A percentile compares a stretch with the other conserved stretches of the same genome.
Conservation (phyloP, 108 stramenopile species). For the Schizochytrium sp. region DNA sequence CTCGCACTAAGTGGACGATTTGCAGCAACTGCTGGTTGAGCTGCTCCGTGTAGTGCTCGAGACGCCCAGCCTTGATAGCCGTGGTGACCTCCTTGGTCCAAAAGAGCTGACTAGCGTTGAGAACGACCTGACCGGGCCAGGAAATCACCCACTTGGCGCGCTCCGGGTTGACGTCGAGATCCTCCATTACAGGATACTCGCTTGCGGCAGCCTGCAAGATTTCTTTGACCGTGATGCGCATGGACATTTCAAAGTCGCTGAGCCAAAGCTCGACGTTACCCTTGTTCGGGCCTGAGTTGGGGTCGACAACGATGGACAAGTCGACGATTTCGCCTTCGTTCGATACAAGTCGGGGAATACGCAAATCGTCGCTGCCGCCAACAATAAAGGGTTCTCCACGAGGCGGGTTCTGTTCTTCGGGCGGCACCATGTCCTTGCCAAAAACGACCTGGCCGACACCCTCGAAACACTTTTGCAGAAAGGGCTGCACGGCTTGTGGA, state of each 20-base stretch:
- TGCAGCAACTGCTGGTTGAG: constrained; percentile 36
- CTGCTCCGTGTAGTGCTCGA: constrained; percentile 22
- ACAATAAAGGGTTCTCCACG: not conserved
- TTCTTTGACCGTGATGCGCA: constrained; percentile 51
- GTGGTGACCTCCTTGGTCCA: constrained; percentile 50
- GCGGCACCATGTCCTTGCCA: constrained; percentile 26
- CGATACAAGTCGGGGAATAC: constrained; percentile 52
- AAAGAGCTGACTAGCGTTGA: constrained; percentile 47
- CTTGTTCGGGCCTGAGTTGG: constrained; percentile 52
- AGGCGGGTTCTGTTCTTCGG: not conserved
- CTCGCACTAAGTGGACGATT: constrained; percentile 54
- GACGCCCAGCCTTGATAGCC: constrained; percentile 32
- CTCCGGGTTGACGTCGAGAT: not conserved
- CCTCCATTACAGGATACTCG: constrained; percentile 39
- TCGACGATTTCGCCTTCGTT: constrained; percentile 51
- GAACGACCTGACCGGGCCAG: constrained; percentile 57
- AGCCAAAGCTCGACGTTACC: constrained; percentile 63
- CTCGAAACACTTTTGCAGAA: constrained; percentile 59
- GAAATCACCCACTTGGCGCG: constrained; percentile 49
- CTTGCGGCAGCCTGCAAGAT: constrained; percentile 38
- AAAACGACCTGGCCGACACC: constrained; percentile 51
- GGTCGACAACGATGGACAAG: constrained; percentile 45
- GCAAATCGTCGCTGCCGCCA: constrained; percentile 33
- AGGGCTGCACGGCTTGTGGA: constrained; percentile 54
- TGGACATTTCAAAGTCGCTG: constrained; percentile 44